Base-by-base conservation (phyloP, 2,329 filamentous ascomycete species). In the Emergomyces africanus region DNA sequence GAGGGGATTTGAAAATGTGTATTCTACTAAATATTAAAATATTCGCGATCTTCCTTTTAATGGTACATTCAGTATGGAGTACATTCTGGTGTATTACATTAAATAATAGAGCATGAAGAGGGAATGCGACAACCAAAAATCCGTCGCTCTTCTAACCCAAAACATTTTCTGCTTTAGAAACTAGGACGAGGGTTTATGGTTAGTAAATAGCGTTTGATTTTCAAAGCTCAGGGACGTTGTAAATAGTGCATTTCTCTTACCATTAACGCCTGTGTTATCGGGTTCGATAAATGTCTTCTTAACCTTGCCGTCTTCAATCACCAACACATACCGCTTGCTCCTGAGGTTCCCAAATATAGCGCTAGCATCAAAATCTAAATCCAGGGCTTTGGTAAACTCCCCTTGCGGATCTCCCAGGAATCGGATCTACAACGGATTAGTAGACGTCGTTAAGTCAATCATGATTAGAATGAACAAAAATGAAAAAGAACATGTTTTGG, bases 281-380 rank as follows among this genome's bases (percentile, higher is more conserved):
- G 90, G 86, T 80, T 96, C 92, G 57, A 96, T 83, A 67, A 90
- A 84, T 23, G 87, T 81, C 68, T 86, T 83, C 75, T 86, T 87
- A 66, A 96, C 88, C 75, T 89, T 90, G 65, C 92, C 91, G 67
- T 95, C 78, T 76, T 95, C 85, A 57, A 95, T 78, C 57, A 91
- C 81, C 58, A 96, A 79, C 23, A 88, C 90, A 69, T 95, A 96
- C 56, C 92, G 83, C 83, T 96, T 95, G 75, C 88, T 87, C 64
- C 92, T 84, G 66, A 83, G 78, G 66, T 86, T 85, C 49, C 92
- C 92, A 67, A 97, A 94, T 71, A 96, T 83, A 58, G 87, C 79
- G 14, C 82, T 79, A 57, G 82, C 86, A 64, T 96, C 90, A 69
- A 96, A 96, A 63, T 82, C 81, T 49, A 96, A 81, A 61, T 95